A percentile compares a stretch with the other conserved stretches of the same genome.
phyloP scores from a whole-genome alignment of 306 rosid species.

The Hylodesmum podocarpum region DNA sequence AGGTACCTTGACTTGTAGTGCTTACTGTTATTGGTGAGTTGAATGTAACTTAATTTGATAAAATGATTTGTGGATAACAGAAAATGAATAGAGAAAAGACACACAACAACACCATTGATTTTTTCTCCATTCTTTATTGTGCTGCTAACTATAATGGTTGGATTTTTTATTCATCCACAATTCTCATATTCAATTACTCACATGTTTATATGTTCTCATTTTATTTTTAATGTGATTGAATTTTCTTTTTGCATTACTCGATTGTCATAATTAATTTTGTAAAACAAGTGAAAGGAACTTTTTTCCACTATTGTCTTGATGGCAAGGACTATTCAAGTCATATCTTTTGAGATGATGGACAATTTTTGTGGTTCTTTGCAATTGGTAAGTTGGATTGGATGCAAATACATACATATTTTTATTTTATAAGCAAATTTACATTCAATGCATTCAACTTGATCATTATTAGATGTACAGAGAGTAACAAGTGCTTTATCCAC shows the following conservation, averaged over 20 bases:
- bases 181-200: too few relatives aligned
- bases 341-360: constrained; percentile 70
- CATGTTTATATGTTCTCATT: constrained; percentile 51
- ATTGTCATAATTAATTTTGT: constrained; percentile 30
- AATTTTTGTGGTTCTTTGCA: constrained; percentile 70
- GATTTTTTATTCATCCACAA: too few relatives aligned
- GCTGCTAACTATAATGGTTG: too few relatives aligned
- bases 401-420: neutral
- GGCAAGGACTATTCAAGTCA: constrained; percentile 77
- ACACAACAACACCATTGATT: too few relatives aligned
- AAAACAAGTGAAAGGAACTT: constrained; percentile 80
- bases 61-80: too few relatives aligned
- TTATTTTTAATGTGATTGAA: neutral
- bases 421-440: neutral
- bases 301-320: constrained; percentile 77
- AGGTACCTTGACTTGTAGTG: too few relatives aligned
- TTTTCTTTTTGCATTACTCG: neutral
- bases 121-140: too few relatives aligned
- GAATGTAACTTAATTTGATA: too few relatives aligned
- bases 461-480: constrained; percentile 73
- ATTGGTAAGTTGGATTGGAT: constrained; percentile 49
- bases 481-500: constrained; percentile 76
- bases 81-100: too few relatives aligned
- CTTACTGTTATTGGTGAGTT: too few relatives aligned
- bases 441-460: neutral